Evolutionary conservation across 257 asterid genomes (phyloP).

Genomic region (Orobanche coerulescens): DNA sequence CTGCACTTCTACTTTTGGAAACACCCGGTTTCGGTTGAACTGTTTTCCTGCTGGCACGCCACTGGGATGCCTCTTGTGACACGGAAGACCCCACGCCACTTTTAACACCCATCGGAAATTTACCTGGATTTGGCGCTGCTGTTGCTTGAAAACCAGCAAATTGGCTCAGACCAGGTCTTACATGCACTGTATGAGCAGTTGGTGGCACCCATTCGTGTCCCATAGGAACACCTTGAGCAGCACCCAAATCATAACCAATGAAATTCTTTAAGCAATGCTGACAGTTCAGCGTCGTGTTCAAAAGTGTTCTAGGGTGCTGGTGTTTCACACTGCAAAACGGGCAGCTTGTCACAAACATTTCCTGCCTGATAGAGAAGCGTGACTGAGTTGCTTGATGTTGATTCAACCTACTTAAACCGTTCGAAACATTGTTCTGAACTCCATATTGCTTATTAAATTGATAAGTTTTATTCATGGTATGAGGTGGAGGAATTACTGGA

Average conservation of each 20-base stretch:
- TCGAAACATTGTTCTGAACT: slow-evolving; percentile 25
- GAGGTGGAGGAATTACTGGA: slow-evolving; percentile 36
- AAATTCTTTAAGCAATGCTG: slow-evolving; percentile 36
- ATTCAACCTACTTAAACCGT: slow-evolving; percentile 35
- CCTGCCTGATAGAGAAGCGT: slow-evolving; percentile 26
- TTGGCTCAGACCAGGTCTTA: slow-evolving; percentile 22
- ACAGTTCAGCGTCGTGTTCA: slow-evolving; percentile 38
- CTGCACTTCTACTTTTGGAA: slow-evolving; percentile 19
- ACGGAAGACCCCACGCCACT: slow-evolving; percentile 27
- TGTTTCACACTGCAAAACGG: slow-evolving; percentile 43
- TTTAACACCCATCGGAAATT: slow-evolving; percentile 21
- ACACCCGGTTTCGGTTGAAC: slow-evolving; percentile 29
- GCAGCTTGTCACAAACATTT: slow-evolving; percentile 50
- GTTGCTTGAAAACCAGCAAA: slow-evolving; percentile 24
- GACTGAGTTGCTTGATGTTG: slow-evolving; percentile 32
- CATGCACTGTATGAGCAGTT: slow-evolving; percentile 28
- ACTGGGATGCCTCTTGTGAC: slow-evolving; percentile 24
- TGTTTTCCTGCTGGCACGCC: slow-evolving; percentile 22
- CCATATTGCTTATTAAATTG: slow-evolving; percentile 30
- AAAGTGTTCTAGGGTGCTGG: slow-evolving; percentile 30
- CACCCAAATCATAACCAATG: slow-evolving; percentile 33
- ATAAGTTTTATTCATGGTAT: slow-evolving; percentile 28
- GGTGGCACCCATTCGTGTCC: slow-evolving; percentile 29
- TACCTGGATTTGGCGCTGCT: slow-evolving; percentile 22
- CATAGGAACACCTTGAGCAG: slow-evolving; percentile 29